These are phyloP conservation scores for Kitagawia praeruptora DNA, from an alignment of 129 eudicot species.

Conservation along the genomic window DNA sequence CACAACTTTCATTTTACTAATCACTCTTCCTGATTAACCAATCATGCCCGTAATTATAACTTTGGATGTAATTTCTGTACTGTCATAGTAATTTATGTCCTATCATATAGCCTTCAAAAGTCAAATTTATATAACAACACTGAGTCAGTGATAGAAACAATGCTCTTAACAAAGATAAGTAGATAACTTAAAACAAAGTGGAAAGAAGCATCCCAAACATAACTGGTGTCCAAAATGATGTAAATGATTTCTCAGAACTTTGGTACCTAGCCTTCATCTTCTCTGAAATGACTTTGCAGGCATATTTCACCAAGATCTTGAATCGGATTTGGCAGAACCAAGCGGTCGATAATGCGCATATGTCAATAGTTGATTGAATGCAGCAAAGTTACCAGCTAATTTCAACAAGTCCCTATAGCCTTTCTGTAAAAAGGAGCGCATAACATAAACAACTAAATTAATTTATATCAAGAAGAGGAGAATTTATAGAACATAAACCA, in stretches of 20 bases:
- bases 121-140: background rate
- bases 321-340: conserved; percentile 62
- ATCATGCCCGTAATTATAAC: background rate
- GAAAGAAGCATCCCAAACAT: background rate
- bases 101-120: no score
- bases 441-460: background rate
- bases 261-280: conserved; percentile 76
- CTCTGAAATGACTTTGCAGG: conserved; percentile 54
- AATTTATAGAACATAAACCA: conserved; percentile 35
- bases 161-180: background rate
- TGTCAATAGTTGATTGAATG: conserved; percentile 73
- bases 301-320: conserved; percentile 92
- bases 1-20: background rate
- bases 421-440: conserved; percentile 39
- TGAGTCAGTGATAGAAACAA: background rate
- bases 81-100: background rate
- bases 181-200: background rate
- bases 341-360: conserved; percentile 85
- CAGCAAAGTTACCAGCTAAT: conserved; percentile 89
- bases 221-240: background rate
- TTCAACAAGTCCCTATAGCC: conserved; percentile 82
- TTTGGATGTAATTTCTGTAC: background rate
- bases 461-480: conserved; percentile 10
- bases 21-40: background rate
- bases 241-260: background rate